phyloP scores from a whole-genome alignment of 257 asterid species.

The Lycium barbarum region DNA sequence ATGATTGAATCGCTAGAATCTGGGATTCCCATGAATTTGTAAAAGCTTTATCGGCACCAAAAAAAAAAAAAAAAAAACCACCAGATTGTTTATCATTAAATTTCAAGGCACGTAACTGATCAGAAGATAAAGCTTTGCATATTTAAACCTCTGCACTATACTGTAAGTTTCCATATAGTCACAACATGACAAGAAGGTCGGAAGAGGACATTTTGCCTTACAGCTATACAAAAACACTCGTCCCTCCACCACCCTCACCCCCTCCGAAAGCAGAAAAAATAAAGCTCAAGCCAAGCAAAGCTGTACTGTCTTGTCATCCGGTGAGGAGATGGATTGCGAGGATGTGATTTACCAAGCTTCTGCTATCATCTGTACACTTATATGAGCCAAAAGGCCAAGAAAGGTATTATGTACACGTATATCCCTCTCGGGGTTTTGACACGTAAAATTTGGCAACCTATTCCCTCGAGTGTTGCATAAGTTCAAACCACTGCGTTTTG shows the following conservation, averaged over 20 bases:
- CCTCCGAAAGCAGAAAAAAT: background rate
- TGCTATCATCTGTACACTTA: conserved; percentile 43
- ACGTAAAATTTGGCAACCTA: conserved; percentile 17
- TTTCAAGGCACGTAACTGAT: background rate
- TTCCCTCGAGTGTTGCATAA: conserved; percentile 73
- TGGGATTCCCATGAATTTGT: too few relatives aligned
- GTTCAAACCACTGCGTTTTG: conserved; percentile 88
- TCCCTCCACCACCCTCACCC: background rate
- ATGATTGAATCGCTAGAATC: too few relatives aligned
- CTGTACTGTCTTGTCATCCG: background rate
- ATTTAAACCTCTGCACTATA: background rate
- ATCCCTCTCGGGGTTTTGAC: background rate
- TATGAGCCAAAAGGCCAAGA: conserved; percentile 62
- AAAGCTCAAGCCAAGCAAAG: conserved; percentile 2
- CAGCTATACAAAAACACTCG: background rate
- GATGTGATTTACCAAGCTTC: background rate
- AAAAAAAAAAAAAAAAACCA: too few relatives aligned
- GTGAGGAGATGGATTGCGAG: background rate
- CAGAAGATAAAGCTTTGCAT: background rate
- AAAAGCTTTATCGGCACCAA: too few relatives aligned
- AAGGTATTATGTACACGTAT: conserved; percentile 42
- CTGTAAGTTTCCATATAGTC: background rate
- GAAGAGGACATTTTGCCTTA: conserved; percentile 19
- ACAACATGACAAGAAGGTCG: background rate
- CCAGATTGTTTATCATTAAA: background rate